phyloP scores from a whole-genome alignment of 2,329 filamentous ascomycete genomes.

The Fusarium cicatricum region DNA sequence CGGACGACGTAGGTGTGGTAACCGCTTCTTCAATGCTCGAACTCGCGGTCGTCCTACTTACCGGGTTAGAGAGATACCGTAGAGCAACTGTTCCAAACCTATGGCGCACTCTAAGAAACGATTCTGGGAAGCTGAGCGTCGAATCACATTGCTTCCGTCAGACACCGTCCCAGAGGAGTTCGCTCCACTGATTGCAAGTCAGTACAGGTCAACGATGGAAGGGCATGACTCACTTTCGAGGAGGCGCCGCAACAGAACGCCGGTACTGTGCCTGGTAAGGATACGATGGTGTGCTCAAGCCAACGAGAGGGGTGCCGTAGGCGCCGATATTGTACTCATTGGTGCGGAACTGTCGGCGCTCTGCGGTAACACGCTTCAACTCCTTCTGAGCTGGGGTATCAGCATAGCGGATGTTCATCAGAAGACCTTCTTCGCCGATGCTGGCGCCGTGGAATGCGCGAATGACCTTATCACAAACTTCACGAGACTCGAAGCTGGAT shows the following conservation, averaged over 20 bases:
- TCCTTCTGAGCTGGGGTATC: conserved; percentile 97
- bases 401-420: conserved; percentile 94
- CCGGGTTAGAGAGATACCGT: conserved; percentile 46
- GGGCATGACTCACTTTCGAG: conserved; percentile 43
- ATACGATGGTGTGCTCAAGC: conserved; percentile 55
- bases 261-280: conserved; percentile 50
- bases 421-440: conserved; percentile 79
- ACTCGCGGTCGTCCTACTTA: conserved; percentile 49
- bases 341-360: conserved; percentile 93
- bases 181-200: conserved; percentile 17
- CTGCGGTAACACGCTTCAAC: conserved; percentile 93
- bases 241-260: conserved; percentile 39
- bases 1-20: conserved; percentile 54
- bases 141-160: conserved; percentile 29
- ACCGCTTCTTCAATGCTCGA: conserved; percentile 52
- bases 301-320: conserved; percentile 69
- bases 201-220: neutral
- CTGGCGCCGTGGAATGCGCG: conserved; percentile 82
- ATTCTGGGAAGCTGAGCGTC: conserved; percentile 45
- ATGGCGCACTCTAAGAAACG: conserved; percentile 49
- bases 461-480: conserved; percentile 91
- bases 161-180: conserved; percentile 2
- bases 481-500: conserved; percentile 83
- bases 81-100: conserved; percentile 33
- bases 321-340: conserved; percentile 89